Base-by-base conservation (phyloP, 148 eudicot species). In the Linanthus parryae region DNA sequence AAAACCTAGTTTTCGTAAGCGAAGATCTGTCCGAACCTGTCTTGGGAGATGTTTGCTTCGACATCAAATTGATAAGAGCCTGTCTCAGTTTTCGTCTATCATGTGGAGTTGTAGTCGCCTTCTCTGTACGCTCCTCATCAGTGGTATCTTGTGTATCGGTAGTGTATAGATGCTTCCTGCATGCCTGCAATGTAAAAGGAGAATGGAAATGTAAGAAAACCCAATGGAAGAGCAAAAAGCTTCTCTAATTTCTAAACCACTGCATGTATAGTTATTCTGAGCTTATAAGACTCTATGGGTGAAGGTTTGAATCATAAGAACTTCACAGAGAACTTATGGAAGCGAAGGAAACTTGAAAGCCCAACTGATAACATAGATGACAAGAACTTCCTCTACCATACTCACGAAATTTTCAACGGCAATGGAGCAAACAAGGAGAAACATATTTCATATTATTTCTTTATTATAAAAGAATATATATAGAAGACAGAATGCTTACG, bases 51-150 rank as follows among this genome's bases (percentile, higher is more conserved):
- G 78, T 55, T 33, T 67, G 76, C 6, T 65, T 61, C 22, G 71
- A 67, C 62, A 81, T 25, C 44, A 79, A 70, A 59, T 69, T 62
- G 46, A 79, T 41, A 31, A 91, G 84, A 59, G 68, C 56, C 54
- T 67, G 75, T 58, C 76, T 63, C 23, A 72, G 70, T 37, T 77
- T 81, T 33, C 75, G 66, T 26, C 78, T 34, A 57, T 70, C 63
- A 52, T 78, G 68, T 6, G 74, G 48, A 71, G 49, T 37, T 33
- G 58, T 54, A 28, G 30, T 46, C 51, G 14, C 59, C 64, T 74
- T 73, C 66, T 61, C 62, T 20, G 22, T 50, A 23, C 58, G 35
- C 40, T 74, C 70, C 37, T 61, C 76, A 53, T 15, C 43, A 61
- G 63, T 44, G 44, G 52, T 65, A 74, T 73, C 74, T 61, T 68